A percentile compares a stretch with the other conserved stretches of the same genome.
These are phyloP conservation scores for Lactifluus subvellereus DNA, from an alignment of 768 basidiomycete species.

Conservation along the genomic window DNA sequence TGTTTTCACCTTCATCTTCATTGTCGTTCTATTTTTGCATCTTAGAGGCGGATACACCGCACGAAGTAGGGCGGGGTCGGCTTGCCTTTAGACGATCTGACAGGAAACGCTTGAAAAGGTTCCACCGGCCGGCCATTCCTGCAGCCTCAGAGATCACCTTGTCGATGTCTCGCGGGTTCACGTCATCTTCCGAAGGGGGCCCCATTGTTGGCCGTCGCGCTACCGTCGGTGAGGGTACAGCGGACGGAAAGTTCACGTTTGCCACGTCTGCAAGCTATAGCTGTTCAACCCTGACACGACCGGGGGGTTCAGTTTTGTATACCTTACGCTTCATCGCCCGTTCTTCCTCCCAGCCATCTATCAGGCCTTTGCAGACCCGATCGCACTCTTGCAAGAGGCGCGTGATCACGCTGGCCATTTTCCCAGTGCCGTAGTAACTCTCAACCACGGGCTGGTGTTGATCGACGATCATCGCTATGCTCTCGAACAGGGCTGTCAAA, in stretches of 20 bases:
- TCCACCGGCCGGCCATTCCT: constrained; percentile 90
- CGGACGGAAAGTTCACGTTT: constrained; percentile 28
- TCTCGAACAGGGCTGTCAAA: constrained; percentile 89
- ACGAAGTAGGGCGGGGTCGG: background rate
- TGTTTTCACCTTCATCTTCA: constrained; percentile 1
- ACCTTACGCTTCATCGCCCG: constrained; percentile 78
- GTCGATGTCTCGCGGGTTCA: constrained; percentile 90
- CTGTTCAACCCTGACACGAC: constrained; percentile 7
- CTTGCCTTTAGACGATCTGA: constrained; percentile 63
- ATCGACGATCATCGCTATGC: constrained; percentile 91
- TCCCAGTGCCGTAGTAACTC: constrained; percentile 90
- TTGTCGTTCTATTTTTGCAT: background rate
- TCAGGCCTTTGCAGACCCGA: constrained; percentile 64
- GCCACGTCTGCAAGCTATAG: constrained; percentile 34
- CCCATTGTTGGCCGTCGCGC: constrained; percentile 8
- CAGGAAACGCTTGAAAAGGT: constrained; percentile 83
- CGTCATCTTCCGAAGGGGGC: constrained; percentile 43
- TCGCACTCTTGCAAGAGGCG: constrained; percentile 83
- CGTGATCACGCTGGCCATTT: constrained; percentile 75
- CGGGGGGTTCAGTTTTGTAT: background rate
- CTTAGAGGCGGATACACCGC: background rate
- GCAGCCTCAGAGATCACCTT: constrained; percentile 82
- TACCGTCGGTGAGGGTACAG: constrained; percentile 13
- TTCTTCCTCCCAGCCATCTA: constrained; percentile 91
- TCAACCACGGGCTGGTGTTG: constrained; percentile 98